phyloP scores from a whole-genome alignment of 1,139 yeast species.

The Scheffersomyces titani region DNA sequence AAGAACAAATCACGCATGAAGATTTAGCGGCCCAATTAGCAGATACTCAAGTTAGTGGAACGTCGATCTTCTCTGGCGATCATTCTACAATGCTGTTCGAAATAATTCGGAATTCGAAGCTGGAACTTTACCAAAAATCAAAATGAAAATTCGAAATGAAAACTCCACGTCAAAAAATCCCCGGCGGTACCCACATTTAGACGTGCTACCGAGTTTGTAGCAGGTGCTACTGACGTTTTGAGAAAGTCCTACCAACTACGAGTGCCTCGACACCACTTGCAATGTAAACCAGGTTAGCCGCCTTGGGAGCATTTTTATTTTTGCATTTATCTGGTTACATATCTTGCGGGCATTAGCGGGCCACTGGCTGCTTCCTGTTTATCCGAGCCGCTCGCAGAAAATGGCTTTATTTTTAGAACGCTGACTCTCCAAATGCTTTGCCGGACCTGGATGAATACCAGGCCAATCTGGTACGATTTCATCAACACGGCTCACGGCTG shows the following conservation, averaged over 20 bases:
- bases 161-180: background rate
- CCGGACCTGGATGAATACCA: background rate
- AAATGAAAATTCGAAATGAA: too few species aligned
- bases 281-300: background rate
- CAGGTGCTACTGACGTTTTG: background rate
- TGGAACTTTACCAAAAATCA: too few species aligned
- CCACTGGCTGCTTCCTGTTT: background rate
- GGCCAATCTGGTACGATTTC: background rate
- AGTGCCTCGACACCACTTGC: background rate
- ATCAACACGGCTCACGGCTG: background rate
- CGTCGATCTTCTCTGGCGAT: too few species aligned
- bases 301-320: background rate
- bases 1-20: background rate
- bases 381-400: background rate
- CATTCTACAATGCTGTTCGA: too few species aligned
- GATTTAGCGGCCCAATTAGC: background rate
- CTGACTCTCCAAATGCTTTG: background rate
- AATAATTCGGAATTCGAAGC: too few species aligned
- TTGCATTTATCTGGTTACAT: background rate
- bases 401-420: background rate
- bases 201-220: background rate
- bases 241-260: background rate
- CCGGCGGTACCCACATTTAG: too few species aligned
- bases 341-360: background rate
- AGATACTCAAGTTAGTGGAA: background rate